Evolutionary conservation across 352 stramenopile species (phyloP), one percentile per base, ranked within the genome.

Genomic region (Globisporangium okanoganense): DNA sequence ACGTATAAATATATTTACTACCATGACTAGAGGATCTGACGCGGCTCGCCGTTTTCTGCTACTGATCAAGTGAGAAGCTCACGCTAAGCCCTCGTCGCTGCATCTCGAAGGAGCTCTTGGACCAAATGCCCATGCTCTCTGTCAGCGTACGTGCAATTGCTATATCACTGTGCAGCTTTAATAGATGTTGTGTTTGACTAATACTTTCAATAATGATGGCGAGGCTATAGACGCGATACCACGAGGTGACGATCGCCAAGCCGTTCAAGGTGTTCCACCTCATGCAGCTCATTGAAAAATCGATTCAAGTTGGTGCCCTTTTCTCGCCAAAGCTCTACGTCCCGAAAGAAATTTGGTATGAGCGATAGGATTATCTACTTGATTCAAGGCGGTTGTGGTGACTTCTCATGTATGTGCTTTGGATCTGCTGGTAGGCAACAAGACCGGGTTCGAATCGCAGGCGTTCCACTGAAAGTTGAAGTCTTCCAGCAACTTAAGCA

Each of bases 271-370:
- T 87, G 56, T 94, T 92, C 64, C 72, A 90, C 45, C 59, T 94
- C 40, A 89, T 94, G 79, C 78, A 88, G 48, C 76, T 92, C 31
- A 83, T 94, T 47, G 78, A 94, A 41, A 86, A 85, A 56, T 90
- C 78, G 14, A 92, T 92, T 49, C 76, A 89, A 59, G 75, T 88
- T 13, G 82, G 84, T 10, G 80, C 82, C 12, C 66, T 89, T 24
- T 88, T 94, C 64, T 82, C 82, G 6, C 73, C 78, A 2, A 88
- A 82, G 49, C 69, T 94, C 45, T 92, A 88, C 53, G 77, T 85
- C 1, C 82, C 84, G 16, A 88, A 88, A 33, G 82, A 94, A 48
- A 88, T 94, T 38, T 94, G 84, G 83, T 83, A 59, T 16, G 9
- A 16, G 16, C 38, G 48, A 9, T 13, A 33, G 3, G 29, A 33